These are phyloP conservation scores for Saturnispora galanensis DNA, from an alignment of 805 yeast genomes.

Conservation along the genomic window DNA sequence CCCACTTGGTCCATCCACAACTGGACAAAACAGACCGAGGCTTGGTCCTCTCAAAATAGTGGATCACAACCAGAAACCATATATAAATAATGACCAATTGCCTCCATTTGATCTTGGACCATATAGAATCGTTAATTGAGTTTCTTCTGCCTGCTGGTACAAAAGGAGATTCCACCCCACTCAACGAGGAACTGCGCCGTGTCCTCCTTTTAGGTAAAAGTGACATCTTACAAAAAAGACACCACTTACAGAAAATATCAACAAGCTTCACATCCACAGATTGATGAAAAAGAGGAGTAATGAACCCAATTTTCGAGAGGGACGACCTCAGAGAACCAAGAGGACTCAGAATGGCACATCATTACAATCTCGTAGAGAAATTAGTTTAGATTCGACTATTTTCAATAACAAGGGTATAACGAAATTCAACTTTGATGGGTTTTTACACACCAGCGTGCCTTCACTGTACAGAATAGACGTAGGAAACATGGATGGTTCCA, in stretches of 20 bases:
- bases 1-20: constrained; percentile 66
- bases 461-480: constrained; percentile 19
- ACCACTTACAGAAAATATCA: too few relatives aligned
- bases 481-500: constrained; percentile 2
- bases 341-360: neutral
- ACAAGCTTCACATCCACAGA: too few relatives aligned
- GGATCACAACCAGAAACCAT: constrained; percentile 37
- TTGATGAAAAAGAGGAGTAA: too few relatives aligned
- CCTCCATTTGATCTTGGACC: constrained; percentile 9
- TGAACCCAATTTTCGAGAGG: too few relatives aligned
- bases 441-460: constrained; percentile 18
- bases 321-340: neutral
- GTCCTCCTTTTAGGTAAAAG: neutral
- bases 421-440: constrained; percentile 29
- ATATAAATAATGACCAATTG: constrained; percentile 22
- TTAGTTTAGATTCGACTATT: constrained; percentile 1
- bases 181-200: neutral
- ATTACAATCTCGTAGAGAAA: neutral
- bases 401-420: constrained; percentile 4
- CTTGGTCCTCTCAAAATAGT: constrained; percentile 44
- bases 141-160: too few relatives aligned
- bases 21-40: constrained; percentile 34
- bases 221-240: neutral
- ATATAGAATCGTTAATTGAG: neutral
- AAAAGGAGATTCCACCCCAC: neutral